Percentiles rank a stretch among this genome's conserved stretches.
phyloP scores from a whole-genome alignment of 306 rosid species.

The Spatholobus suberectus region DNA sequence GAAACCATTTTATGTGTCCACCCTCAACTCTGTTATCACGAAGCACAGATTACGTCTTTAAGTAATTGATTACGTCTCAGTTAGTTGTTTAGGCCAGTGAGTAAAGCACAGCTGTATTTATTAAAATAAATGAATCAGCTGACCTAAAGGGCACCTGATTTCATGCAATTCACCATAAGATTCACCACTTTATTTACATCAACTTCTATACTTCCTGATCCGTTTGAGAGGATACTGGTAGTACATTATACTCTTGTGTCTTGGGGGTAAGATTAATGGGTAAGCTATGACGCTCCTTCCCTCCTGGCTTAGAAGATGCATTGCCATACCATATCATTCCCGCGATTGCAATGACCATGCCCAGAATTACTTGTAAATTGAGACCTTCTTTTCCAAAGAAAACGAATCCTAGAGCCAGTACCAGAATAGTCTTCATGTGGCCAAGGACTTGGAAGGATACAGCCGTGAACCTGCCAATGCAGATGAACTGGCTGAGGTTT shows the following conservation, averaged over 20 bases:
- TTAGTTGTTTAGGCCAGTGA: too few species aligned
- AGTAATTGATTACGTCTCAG: too few species aligned
- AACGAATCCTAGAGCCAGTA: constrained; percentile 71
- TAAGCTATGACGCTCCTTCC: constrained; percentile 62
- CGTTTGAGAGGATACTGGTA: constrained; percentile 54
- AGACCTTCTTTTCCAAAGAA: constrained; percentile 88
- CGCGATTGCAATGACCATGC: constrained; percentile 70
- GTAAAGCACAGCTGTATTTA: too few species aligned
- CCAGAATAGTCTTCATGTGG: constrained; percentile 85
- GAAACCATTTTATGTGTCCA: too few species aligned
- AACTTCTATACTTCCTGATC: constrained; percentile 57
- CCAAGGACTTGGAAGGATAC: constrained; percentile 87
- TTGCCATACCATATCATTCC: constrained; percentile 89
- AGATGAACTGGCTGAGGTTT: constrained; percentile 87
- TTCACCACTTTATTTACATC: constrained; percentile 26
- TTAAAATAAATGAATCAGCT: constrained; percentile 47
- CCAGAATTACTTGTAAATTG: constrained; percentile 66
- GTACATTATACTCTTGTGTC: constrained; percentile 49
- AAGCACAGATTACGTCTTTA: too few species aligned
- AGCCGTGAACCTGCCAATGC: constrained; percentile 86
- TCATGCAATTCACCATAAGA: constrained; percentile 25
- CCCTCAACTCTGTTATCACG: too few species aligned
- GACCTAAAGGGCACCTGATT: constrained; percentile 36
- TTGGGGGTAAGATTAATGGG: constrained; percentile 48
- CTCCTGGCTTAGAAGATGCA: constrained; percentile 81